Conservation (phyloP, 495 filamentous ascomycete genomes). For the Aspergillus egyptiacus region DNA sequence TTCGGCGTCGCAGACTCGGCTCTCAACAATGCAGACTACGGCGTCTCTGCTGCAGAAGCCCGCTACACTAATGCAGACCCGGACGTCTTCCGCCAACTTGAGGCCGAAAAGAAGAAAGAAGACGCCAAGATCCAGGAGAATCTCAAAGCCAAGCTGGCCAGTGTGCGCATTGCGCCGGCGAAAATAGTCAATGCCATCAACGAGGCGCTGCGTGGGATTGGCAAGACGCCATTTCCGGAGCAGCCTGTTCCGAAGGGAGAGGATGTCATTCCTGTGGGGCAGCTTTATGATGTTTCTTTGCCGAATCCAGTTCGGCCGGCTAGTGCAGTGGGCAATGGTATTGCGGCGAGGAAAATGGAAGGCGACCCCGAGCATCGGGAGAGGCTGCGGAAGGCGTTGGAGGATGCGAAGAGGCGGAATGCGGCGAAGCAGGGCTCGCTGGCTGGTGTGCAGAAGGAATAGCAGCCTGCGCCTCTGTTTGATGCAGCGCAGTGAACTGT, state of each 20-base stretch:
- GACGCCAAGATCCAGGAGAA: constrained; percentile 44
- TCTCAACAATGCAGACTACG: constrained; percentile 50
- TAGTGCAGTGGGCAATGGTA: not conserved
- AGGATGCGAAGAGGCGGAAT: constrained; percentile 47
- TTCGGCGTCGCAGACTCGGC: constrained; percentile 44
- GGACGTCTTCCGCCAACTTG: constrained; percentile 39
- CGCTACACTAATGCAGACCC: constrained; percentile 40
- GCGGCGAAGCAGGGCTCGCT: constrained; percentile 26
- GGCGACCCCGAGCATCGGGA: constrained; percentile 38
- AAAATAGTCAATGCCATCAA: constrained; percentile 30
- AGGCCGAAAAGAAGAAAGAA: constrained; percentile 47
- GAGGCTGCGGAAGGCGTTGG: constrained; percentile 42
- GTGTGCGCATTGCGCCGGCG: constrained; percentile 39
- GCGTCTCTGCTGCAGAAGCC: constrained; percentile 48
- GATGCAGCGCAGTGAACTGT: not conserved
- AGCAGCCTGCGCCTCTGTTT: not conserved
- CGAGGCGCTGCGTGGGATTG: constrained; percentile 25
- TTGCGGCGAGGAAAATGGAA: constrained; percentile 15
- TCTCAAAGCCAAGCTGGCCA: constrained; percentile 41
- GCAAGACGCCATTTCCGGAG: constrained; percentile 25
- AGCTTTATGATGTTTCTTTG: constrained; percentile 16
- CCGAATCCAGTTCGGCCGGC: constrained; percentile 17
- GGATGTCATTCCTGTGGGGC: constrained; percentile 12
- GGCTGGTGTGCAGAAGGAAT: not conserved
- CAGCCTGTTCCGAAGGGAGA: constrained; percentile 8